These are phyloP conservation scores for Hordeum marinum DNA, from an alignment of 176 grass and related monocot genomes.

Conservation along the genomic window DNA sequence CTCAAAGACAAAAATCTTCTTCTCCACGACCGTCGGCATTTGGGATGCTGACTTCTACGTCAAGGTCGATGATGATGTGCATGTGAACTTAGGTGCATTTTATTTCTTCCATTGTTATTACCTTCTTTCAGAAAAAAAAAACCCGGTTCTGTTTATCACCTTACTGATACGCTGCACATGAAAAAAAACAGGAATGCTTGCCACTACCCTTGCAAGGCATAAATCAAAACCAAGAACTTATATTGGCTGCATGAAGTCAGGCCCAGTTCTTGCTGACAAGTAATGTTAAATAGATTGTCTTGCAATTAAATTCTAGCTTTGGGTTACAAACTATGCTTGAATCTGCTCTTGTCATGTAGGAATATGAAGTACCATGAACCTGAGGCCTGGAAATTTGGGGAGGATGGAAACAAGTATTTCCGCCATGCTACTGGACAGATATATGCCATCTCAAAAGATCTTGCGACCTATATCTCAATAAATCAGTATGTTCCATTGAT, in stretches of 20 bases:
- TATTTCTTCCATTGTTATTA: conserved; percentile 1
- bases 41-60: conserved; percentile 98
- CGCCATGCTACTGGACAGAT: conserved; percentile 92
- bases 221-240: conserved; percentile 95
- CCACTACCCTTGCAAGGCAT: conserved; percentile 75
- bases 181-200: conserved; percentile 69
- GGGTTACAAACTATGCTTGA: conserved; percentile 1
- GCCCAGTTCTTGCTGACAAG: conserved; percentile 92
- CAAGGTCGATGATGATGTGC: conserved; percentile 98
- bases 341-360: conserved; percentile 36
- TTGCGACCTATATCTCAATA: conserved; percentile 92
- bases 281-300: conserved; percentile 38
- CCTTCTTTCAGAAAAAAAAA: background rate
- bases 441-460: conserved; percentile 86
- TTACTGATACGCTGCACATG: background rate
- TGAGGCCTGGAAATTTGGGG: conserved; percentile 94
- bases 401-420: conserved; percentile 93
- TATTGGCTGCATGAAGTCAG: conserved; percentile 98
- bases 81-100: conserved; percentile 88
- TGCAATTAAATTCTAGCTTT: conserved; percentile 7
- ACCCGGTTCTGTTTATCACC: background rate
- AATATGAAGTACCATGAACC: conserved; percentile 90
- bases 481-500: conserved; percentile 59
- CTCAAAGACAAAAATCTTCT: conserved; percentile 96
- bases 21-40: conserved; percentile 74